Evolutionary conservation across 1,139 yeast species (phyloP), one percentile per base, ranked within the genome.

Genomic region (Kodamaea plutei): DNA sequence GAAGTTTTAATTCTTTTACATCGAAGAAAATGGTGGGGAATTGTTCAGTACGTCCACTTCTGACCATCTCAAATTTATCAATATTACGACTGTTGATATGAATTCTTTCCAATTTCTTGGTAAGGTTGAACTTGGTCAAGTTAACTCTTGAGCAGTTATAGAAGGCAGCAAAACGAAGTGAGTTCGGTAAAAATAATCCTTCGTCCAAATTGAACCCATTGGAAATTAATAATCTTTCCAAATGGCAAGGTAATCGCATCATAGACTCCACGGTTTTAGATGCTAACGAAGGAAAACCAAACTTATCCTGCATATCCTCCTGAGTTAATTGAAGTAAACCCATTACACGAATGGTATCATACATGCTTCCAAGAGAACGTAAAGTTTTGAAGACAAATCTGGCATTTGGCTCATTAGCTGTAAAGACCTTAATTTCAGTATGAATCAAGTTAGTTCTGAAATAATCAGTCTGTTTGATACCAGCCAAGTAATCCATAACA

Each of bases 121-220:
- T 33, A 4, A 33, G 30, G 20, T 41, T 41, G 23, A 41, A 41
- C 24, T 41, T 41, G 15, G 33, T 36, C 29, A 41, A 38, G 26
- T 38, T 41, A 7, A 41, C 30, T 10, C 21, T 35, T 4, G 19
- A 15, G 10, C 38, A 35, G 14, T 33, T 23, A 13, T 36, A 39
- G 20, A 41, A 33, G 2, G 40, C 32, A 7, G 35, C 40, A 18
- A 28, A 31, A 18, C 33, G 29, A 21, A 41, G 18, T 2, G 43
- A 23, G 1, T 35, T 24, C 2, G 36, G 34, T 9, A 41, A 29
- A 10, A 33, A 27, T 6, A 39, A 20, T 11, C 28, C 29, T 20
- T 41, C 45, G 23, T 40, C 44, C 6, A 41, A 14, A 10, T 40
- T 35, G 16, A 37, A 18, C 6, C 43, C 41, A 20, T 37, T 41